Evolutionary conservation across 1,139 yeast species (phyloP).

Genomic region (Diutina siamensis): DNA sequence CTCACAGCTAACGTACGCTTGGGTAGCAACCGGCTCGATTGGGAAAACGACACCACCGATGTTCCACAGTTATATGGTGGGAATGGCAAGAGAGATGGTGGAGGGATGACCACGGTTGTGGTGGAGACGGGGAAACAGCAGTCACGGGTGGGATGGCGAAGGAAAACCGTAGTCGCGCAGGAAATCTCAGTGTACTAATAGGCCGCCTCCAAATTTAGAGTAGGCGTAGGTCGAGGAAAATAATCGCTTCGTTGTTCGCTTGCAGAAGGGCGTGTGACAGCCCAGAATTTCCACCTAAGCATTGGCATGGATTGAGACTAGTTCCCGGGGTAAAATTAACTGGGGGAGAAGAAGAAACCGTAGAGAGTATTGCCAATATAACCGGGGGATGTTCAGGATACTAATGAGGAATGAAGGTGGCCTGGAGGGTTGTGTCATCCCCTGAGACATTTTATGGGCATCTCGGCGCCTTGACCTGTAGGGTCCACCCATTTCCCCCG

Average conservation of each 20-base stretch:
- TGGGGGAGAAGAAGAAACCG: too few relatives aligned
- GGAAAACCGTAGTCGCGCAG: neutral
- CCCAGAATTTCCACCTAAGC: neutral
- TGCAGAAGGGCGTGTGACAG: constrained; percentile 3
- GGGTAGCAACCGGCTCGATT: neutral
- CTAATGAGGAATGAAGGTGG: too few relatives aligned
- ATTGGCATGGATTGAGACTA: neutral
- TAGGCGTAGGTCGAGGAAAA: neutral
- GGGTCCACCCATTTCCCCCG: neutral
- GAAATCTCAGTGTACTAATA: neutral
- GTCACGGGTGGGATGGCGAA: neutral
- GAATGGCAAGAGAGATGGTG: neutral
- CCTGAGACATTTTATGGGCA: neutral
- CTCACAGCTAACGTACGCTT: too few relatives aligned
- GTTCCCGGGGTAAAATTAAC: neutral
- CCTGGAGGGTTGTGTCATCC: too few relatives aligned
- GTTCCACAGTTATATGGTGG: neutral
- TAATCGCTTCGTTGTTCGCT: constrained; percentile 2
- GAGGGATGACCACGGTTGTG: neutral
- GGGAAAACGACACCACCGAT: neutral
- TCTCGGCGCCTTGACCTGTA: neutral
- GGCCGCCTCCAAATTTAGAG: constrained; percentile 4
- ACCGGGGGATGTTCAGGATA: too few relatives aligned
- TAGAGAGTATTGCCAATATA: too few relatives aligned
- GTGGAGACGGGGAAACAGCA: neutral